Base-by-base conservation (phyloP, 2,329 filamentous ascomycete species). In the Fonsecaea monophora region DNA sequence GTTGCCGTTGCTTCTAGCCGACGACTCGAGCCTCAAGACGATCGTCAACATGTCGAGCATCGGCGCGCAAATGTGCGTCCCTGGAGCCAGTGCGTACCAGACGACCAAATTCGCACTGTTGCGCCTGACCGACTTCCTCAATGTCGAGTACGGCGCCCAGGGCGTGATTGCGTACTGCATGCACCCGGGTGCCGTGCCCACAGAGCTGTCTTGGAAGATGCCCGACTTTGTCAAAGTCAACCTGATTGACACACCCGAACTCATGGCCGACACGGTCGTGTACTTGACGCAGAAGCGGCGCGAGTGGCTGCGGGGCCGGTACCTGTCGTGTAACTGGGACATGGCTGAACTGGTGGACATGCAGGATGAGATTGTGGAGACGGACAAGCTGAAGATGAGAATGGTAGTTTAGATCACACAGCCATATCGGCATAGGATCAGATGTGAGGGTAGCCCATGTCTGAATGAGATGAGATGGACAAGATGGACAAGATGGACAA, bases 1-100 rank as follows among this genome's bases (percentile, higher is more conserved):
- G 40, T 75, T 77, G 30, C 76, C 76, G 4, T 73, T 78, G 21
- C 72, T 75, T 42, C 75, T 74, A 66, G 74, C 76, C 8, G 32
- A 35, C 48, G 18, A 4, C 2, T 59, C 59, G 30, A 35, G 66
- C 40, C 45, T 62, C 35, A 71, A 70, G 62, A 73, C 69, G 15
- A 32, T 73, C 63, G 75, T 85, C 66, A 77, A 77, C 50, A 68
- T 81, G 3, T 73, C 77, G 34, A 83, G 80, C 62, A 74, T 75
- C 34, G 82, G 80, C 1, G 82, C 78, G 0, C 74, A 79, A 21
- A 53, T 73, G 6, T 65, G 76, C 6, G 60, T 48, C 0, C 74
- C 74, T 0, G 77, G 78, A 1, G 79, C 75, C 0, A 83, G 80
- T 9, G 77, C 78, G 0, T 86, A 86, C 70, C 81, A 83, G 71